phyloP scores from a whole-genome alignment of 2,329 filamentous ascomycete genomes.

The Aureobasidium namibiae region DNA sequence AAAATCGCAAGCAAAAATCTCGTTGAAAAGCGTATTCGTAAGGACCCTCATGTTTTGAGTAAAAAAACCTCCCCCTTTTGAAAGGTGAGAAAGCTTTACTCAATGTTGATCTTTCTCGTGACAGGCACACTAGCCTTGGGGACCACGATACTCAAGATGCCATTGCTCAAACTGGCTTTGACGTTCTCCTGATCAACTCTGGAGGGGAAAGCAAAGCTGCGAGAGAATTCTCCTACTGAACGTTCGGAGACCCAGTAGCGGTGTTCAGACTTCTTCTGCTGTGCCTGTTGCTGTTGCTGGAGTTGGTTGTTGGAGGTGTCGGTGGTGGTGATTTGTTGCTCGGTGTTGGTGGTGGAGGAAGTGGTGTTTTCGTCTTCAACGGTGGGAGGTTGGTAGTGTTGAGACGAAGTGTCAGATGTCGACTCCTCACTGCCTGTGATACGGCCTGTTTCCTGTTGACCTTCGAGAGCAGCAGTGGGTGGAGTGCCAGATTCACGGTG shows the following conservation, averaged over 20 bases:
- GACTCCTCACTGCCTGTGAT: slow-evolving; percentile 16
- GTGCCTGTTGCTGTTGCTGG: slow-evolving; percentile 11
- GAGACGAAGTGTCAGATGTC: slow-evolving; percentile 19
- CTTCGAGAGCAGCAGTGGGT: slow-evolving; percentile 44
- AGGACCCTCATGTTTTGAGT: too few species aligned
- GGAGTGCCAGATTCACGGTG: slow-evolving; percentile 49
- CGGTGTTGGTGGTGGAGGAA: slow-evolving; percentile 6
- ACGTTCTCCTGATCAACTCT: slow-evolving; percentile 53
- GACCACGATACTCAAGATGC: slow-evolving; percentile 48
- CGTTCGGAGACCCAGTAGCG: slow-evolving; percentile 65
- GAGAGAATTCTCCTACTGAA: slow-evolving; percentile 50
- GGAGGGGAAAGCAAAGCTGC: slow-evolving; percentile 51
- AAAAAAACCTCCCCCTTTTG: too few species aligned
- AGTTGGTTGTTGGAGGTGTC: slow-evolving; percentile 10
- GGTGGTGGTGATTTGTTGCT: slow-evolving; percentile 10
- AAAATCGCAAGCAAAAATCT: too few species aligned
- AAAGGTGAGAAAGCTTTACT: slow-evolving; percentile 38
- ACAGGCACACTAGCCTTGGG: slow-evolving; percentile 46
- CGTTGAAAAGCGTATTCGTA: too few species aligned
- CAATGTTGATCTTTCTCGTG: slow-evolving; percentile 47
- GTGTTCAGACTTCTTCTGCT: slow-evolving; percentile 15
- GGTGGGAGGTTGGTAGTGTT: slow-evolving; percentile 47
- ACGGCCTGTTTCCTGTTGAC: slow-evolving; percentile 20
- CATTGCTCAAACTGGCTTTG: slow-evolving; percentile 53
- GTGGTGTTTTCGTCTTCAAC: slow-evolving; percentile 49